A percentile compares a stretch with the other conserved stretches of the same genome.
phyloP scores from a whole-genome alignment of 306 rosid species.

The Malus sieversii region DNA sequence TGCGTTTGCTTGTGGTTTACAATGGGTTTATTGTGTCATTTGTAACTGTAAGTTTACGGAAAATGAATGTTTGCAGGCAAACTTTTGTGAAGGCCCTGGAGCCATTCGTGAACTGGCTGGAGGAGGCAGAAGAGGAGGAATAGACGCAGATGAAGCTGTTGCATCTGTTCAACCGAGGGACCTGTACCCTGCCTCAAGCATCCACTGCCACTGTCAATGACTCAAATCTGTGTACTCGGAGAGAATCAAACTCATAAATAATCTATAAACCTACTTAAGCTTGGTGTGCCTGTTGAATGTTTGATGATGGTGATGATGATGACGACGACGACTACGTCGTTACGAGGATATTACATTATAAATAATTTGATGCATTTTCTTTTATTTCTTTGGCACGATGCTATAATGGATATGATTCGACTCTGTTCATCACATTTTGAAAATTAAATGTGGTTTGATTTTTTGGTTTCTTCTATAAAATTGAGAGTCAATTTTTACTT shows the following conservation, averaged over 20 bases:
- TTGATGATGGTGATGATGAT: neutral
- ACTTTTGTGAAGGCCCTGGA: constrained; percentile 95
- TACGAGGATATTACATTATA: neutral
- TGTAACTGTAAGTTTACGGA: neutral
- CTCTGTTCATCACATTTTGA: neutral
- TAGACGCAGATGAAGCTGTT: constrained; percentile 18
- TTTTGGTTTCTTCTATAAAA: too few relatives aligned
- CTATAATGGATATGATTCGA: neutral
- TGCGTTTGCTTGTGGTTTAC: neutral
- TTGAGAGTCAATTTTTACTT: too few relatives aligned
- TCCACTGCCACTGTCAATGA: neutral
- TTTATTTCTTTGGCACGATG: neutral
- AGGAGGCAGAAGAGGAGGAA: constrained; percentile 99
- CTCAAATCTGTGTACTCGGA: neutral
- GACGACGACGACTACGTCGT: neutral
- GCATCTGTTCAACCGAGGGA: neutral
- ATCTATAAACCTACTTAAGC: neutral
- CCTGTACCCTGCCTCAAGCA: neutral
- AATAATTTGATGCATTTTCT: neutral
- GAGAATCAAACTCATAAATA: constrained; percentile 20
- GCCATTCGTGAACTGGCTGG: constrained; percentile 95
- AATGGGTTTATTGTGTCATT: neutral
- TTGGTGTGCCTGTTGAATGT: neutral
- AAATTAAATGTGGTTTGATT: too few relatives aligned
- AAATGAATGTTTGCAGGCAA: constrained; percentile 51